A percentile compares a stretch with the other conserved stretches of the same genome.
phyloP scores from a whole-genome alignment of 768 basidiomycete genomes.

The Symmetrospora coprosmae region DNA sequence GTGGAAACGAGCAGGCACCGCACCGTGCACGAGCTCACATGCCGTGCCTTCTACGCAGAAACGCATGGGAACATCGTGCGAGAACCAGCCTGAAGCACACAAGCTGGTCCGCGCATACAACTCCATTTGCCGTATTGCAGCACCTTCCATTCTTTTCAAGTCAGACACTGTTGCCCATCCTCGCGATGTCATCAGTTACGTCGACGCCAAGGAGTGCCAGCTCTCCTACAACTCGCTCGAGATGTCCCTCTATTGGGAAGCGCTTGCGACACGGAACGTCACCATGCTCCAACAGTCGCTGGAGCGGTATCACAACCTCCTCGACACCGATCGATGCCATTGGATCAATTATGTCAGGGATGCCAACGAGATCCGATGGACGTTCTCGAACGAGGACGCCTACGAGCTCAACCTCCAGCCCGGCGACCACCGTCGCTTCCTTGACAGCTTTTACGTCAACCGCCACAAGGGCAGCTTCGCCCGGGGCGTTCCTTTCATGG shows the following conservation, averaged over 20 bases:
- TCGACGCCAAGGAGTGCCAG: background rate
- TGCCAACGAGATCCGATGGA: background rate
- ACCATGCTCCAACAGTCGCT: background rate
- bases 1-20: no score
- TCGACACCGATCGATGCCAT: background rate
- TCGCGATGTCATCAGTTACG: background rate
- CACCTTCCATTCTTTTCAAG: conserved; percentile 3
- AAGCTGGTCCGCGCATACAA: background rate
- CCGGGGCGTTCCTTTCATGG: background rate
- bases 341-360: conserved; percentile 4
- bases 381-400: conserved; percentile 7
- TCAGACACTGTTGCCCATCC: background rate
- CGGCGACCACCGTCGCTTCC: conserved; percentile 2
- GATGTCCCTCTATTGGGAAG: conserved; percentile 5
- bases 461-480: conserved; percentile 4
- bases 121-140: conserved; percentile 2
- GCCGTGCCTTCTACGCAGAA: background rate
- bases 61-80: background rate
- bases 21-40: no score
- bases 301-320: background rate
- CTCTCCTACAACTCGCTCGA: background rate
- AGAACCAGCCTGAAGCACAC: background rate
- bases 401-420: background rate
- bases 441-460: conserved; percentile 10
- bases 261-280: conserved; percentile 13